Conservation (phyloP, 768 basidiomycete genomes). For the Termitomyces sp. region DNA sequence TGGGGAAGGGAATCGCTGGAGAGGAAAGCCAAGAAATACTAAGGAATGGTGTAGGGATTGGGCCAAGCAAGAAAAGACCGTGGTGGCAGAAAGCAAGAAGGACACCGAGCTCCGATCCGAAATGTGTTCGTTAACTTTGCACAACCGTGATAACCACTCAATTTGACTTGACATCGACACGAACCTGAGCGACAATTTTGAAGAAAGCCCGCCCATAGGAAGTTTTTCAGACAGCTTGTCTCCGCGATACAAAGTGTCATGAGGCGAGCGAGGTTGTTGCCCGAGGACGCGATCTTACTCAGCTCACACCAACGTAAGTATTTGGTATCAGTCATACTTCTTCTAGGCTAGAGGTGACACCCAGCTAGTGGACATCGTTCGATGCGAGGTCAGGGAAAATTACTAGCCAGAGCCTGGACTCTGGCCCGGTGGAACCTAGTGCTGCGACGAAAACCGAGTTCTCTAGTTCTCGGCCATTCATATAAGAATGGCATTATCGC, state of each 20-base stretch:
- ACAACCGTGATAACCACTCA: too few species aligned
- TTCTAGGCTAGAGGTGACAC: too few species aligned
- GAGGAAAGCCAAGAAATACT: not conserved
- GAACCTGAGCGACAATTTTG: not conserved
- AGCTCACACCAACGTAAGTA: too few species aligned
- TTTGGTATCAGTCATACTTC: too few species aligned
- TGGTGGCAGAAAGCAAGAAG: slow-evolving; percentile 20
- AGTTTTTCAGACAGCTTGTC: not conserved
- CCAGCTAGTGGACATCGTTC: not conserved
- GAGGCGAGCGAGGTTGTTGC: not conserved
- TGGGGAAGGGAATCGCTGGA: slow-evolving; percentile 19
- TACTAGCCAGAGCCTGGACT: not conserved
- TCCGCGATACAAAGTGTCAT: too few species aligned
- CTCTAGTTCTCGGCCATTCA: not conserved
- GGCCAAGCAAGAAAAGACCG: slow-evolving; percentile 18
- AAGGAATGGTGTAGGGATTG: slow-evolving; percentile 15
- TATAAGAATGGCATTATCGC: not conserved
- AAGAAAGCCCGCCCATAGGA: not conserved
- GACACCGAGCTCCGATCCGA: slow-evolving; percentile 16
- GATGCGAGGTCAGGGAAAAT: too few species aligned
- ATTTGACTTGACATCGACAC: not conserved
- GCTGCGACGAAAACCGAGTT: not conserved
- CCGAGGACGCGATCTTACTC: not conserved
- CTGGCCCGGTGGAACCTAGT: not conserved
- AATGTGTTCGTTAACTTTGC: too few species aligned